phyloP scores from a whole-genome alignment of 2,329 filamentous ascomycete genomes.

The Aspergillus viridinutans region DNA sequence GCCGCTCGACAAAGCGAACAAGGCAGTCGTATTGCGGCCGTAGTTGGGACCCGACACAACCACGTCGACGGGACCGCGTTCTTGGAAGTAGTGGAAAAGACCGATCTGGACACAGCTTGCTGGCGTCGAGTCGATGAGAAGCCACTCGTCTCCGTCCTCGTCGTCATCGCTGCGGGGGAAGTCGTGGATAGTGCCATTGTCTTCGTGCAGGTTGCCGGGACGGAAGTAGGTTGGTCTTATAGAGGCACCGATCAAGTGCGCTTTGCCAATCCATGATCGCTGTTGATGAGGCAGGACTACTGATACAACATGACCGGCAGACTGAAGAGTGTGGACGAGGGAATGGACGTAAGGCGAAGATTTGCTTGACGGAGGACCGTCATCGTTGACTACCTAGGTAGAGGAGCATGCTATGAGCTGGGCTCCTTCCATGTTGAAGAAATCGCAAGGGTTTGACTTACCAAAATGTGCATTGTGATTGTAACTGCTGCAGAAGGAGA shows the following conservation, averaged over 20 bases:
- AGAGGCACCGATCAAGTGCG: slow-evolving; percentile 87
- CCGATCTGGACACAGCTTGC: slow-evolving; percentile 80
- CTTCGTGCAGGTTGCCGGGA: slow-evolving; percentile 56
- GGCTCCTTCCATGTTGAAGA: neutral
- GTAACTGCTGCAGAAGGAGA: neutral
- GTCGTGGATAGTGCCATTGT: slow-evolving; percentile 64
- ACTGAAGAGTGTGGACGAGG: slow-evolving; percentile 65
- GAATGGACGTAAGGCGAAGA: slow-evolving; percentile 78
- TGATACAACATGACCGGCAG: slow-evolving; percentile 78
- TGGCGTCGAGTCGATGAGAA: slow-evolving; percentile 75
- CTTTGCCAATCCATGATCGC: slow-evolving; percentile 97
- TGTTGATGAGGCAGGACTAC: slow-evolving; percentile 89
- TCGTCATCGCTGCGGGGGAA: slow-evolving; percentile 49
- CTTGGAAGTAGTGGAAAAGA: slow-evolving; percentile 71
- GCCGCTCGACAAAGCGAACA: slow-evolving; percentile 73
- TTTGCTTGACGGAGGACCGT: slow-evolving; percentile 72
- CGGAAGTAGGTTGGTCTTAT: slow-evolving; percentile 83
- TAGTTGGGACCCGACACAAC: slow-evolving; percentile 80
- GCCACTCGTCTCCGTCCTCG: slow-evolving; percentile 67
- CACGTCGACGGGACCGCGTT: slow-evolving; percentile 67
- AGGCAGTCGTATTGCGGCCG: slow-evolving; percentile 74
- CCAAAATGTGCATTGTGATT: slow-evolving; percentile 48
- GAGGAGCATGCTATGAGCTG: slow-evolving; percentile 5
- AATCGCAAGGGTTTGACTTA: slow-evolving; percentile 25
- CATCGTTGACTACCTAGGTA: slow-evolving; percentile 60